phyloP scores from a whole-genome alignment of 2,329 filamentous ascomycete species.

The Epichloe coenophiala region DNA sequence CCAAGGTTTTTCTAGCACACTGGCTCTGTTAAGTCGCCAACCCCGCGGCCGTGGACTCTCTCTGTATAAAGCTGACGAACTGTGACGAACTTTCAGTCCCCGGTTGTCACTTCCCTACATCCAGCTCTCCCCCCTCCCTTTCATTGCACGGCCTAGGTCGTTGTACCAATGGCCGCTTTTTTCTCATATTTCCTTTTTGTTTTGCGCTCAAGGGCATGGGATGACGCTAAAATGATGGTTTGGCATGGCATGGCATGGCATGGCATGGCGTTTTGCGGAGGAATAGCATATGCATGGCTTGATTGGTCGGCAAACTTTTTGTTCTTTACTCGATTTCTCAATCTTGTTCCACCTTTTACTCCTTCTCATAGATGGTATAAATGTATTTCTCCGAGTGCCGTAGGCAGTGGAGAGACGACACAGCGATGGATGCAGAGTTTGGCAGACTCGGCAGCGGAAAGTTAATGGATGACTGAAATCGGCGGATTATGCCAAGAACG shows the following conservation, averaged over 20 bases:
- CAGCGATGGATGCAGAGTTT: constrained; percentile 2
- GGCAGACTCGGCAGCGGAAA: background rate
- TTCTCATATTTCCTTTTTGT: background rate
- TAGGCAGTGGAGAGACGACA: background rate
- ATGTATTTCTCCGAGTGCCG: constrained; percentile 3
- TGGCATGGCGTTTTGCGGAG: background rate
- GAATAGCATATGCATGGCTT: constrained; percentile 2
- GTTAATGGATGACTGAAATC: background rate
- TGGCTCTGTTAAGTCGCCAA: too few species aligned
- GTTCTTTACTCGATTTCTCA: background rate
- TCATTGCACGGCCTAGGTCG: too few species aligned
- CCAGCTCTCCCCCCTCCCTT: too few species aligned
- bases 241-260: background rate
- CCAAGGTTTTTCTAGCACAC: background rate
- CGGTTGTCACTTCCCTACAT: too few species aligned
- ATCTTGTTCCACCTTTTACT: background rate
- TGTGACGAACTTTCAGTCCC: too few species aligned
- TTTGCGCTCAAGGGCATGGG: background rate
- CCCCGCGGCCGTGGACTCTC: too few species aligned
- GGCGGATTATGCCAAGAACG: background rate
- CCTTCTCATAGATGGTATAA: constrained; percentile 5
- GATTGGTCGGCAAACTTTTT: background rate
- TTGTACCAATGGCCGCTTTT: background rate
- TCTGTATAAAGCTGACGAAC: too few species aligned
- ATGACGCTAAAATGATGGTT: background rate